Evolutionary conservation across 73 alveolate species (phyloP).

Genomic region (Paramecium sexaurelia): DNA sequence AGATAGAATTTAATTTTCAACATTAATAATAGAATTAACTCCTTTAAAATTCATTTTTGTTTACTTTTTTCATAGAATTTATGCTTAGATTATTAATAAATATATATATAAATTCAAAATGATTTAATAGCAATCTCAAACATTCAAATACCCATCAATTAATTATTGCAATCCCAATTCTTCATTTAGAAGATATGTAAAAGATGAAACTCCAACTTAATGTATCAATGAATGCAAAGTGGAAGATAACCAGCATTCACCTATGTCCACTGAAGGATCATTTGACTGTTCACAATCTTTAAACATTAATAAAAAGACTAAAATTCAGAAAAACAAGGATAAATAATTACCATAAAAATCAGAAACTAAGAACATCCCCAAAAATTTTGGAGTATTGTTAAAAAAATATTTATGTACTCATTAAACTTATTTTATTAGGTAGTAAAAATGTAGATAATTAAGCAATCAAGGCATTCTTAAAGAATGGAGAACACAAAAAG

Average conservation of each 20-base stretch:
- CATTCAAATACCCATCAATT: constrained; percentile 9
- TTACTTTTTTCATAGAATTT: background rate
- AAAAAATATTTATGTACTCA: constrained; percentile 40
- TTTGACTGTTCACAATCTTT: background rate
- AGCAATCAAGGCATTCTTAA: constrained; percentile 37
- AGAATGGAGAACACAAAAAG: constrained; percentile 56
- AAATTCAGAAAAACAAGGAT: background rate
- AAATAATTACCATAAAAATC: background rate
- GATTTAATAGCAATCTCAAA: constrained; percentile 22
- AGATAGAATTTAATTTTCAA: too few relatives aligned
- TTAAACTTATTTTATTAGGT: background rate
- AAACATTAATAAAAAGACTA: background rate
- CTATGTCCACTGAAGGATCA: background rate
- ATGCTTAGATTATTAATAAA: background rate
- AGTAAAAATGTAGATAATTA: background rate
- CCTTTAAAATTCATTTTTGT: background rate
- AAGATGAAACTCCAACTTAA: background rate
- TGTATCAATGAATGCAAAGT: background rate
- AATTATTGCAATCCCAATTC: background rate
- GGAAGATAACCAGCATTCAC: background rate
- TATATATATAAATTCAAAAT: constrained; percentile 12
- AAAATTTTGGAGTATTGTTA: constrained; percentile 41
- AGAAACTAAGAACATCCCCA: constrained; percentile 49
- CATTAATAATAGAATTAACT: background rate
- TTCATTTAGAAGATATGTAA: background rate